Conservation (phyloP, 495 filamentous ascomycete species). For the Entonaema liquescens region DNA sequence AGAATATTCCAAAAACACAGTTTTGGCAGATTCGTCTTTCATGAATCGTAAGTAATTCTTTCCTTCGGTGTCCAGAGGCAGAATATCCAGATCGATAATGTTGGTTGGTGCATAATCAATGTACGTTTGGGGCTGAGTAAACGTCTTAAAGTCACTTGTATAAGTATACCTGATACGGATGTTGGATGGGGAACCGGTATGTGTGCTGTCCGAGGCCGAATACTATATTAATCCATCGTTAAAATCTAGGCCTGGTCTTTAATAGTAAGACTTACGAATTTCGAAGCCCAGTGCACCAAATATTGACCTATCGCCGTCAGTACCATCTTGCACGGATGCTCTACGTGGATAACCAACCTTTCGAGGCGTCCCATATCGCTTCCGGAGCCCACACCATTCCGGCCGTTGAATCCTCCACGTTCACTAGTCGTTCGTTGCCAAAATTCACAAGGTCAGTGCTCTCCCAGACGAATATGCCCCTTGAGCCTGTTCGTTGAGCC, state of each 20-base stretch:
- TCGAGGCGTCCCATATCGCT: slow-evolving; percentile 60
- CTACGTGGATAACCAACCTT: slow-evolving; percentile 38
- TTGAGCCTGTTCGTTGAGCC: slow-evolving; percentile 57
- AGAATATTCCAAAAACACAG: slow-evolving; percentile 59
- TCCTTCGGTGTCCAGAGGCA: slow-evolving; percentile 46
- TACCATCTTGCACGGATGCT: not conserved
- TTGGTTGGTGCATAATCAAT: slow-evolving; percentile 56
- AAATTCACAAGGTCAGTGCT: slow-evolving; percentile 60
- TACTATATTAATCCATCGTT: slow-evolving; percentile 48
- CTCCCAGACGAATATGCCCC: slow-evolving; percentile 64
- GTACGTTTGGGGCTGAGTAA: slow-evolving; percentile 52
- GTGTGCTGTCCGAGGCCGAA: slow-evolving; percentile 48
- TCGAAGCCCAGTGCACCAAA: slow-evolving; percentile 63
- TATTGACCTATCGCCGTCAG: slow-evolving; percentile 51
- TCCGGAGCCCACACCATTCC: slow-evolving; percentile 67
- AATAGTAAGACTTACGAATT: slow-evolving; percentile 51
- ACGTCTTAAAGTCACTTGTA: slow-evolving; percentile 55
- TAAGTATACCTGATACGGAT: slow-evolving; percentile 56
- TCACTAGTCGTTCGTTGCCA: slow-evolving; percentile 57
- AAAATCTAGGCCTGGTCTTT: not conserved
- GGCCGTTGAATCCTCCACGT: slow-evolving; percentile 57
- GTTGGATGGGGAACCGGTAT: slow-evolving; percentile 53
- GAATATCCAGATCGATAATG: slow-evolving; percentile 56
- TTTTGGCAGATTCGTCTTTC: slow-evolving; percentile 62
- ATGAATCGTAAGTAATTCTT: slow-evolving; percentile 58